Conservation (phyloP, 768 basidiomycete genomes). For the Amanita molliuscula region DNA sequence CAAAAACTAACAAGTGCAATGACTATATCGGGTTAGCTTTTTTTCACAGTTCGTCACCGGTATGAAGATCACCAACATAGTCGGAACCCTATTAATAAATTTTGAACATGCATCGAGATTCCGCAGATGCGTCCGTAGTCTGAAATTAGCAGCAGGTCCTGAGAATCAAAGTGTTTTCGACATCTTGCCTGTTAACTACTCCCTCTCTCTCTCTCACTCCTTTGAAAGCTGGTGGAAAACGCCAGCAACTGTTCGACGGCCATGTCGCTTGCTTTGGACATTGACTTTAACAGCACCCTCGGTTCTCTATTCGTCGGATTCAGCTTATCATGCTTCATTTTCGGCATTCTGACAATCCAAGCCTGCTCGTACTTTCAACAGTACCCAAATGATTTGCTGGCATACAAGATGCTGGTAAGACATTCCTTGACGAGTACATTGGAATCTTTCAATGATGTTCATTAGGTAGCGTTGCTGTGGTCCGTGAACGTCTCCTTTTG, state of each 20-base stretch:
- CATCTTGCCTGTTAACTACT: not conserved
- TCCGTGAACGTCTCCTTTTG: slow-evolving; percentile 6
- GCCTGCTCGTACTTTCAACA: slow-evolving; percentile 26
- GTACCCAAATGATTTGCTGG: slow-evolving; percentile 24
- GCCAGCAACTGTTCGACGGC: not conserved
- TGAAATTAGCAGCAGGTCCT: no score
- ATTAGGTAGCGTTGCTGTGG: slow-evolving; percentile 21
- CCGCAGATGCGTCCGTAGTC: no score
- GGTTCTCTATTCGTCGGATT: slow-evolving; percentile 31
- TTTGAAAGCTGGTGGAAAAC: slow-evolving; percentile 1
- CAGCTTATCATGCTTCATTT: slow-evolving; percentile 25
- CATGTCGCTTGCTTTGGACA: not conserved
- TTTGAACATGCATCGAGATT: no score
- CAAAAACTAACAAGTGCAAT: no score
- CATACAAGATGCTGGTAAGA: slow-evolving; percentile 25
- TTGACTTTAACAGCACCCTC: slow-evolving; percentile 17
- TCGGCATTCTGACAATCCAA: slow-evolving; percentile 30
- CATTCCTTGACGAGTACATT: not conserved
- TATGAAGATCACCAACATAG: no score
- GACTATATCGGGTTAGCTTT: no score
- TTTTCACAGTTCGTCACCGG: no score
- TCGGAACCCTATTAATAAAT: no score
- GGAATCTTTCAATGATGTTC: not conserved
- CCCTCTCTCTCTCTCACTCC: not conserved
- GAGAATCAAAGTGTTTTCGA: no score